Base-by-base conservation (phyloP, 805 yeast species). In the Limtongia smithiae region DNA sequence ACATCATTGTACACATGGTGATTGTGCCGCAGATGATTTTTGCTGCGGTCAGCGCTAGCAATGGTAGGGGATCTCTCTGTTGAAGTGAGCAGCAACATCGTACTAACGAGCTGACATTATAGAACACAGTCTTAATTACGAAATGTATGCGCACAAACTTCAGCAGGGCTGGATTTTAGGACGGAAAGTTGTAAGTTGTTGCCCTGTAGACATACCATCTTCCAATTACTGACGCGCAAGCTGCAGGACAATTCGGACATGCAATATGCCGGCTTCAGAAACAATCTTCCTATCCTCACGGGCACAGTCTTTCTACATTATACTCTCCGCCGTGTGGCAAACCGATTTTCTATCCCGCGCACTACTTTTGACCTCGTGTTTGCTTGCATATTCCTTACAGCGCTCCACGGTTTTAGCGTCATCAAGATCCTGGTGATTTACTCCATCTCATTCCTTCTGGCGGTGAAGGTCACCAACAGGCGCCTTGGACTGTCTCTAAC, bases 101-200 rank as follows among this genome's bases (percentile, higher is more conserved):
- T 11, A 6, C 25, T 35, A 14, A 32, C 36, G 24, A 32, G 7
- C 36, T 53, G 37, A 47, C 41, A 28, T 17, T 50, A 9, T 55
- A 66, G 83, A 81, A 56, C 70, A 80, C 2, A 87, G 85, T 60
- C 82, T 84, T 9, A 88, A 88, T 62, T 91, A 83, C 63, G 74
- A 76, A 17, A 71, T 71, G 42, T 88, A 77, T 62, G 76, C 76
- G 57, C 75, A 78, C 42, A 69, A 82, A 33, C 71, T 91, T 44
- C 74, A 83, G 25, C 72, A 79, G 4, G 97, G 98, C 3, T 91
- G 97, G 97, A 69, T 89, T 59, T 79, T 83, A 63, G 96, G 95
- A 7, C 70, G 96, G 22, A 84, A 83, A 66, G 95, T 88, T 36
- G 64, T 55, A 33, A n/a, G 57, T 37, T 11, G 25, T 18, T 22